Evolutionary conservation across 2,329 filamentous ascomycete genomes (phyloP).

Genomic region (Cladosporium cucumerinum): DNA sequence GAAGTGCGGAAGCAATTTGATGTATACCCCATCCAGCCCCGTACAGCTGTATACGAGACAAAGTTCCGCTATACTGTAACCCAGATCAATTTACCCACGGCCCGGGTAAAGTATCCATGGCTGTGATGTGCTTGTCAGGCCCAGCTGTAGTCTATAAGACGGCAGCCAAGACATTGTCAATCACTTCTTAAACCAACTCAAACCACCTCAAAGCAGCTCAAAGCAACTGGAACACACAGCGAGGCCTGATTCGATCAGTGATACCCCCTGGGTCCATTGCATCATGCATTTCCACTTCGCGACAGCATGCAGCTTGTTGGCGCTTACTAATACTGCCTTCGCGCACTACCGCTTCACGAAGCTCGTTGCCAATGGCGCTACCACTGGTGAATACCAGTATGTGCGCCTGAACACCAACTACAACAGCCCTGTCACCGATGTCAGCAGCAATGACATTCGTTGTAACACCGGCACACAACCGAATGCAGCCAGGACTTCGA

Average conservation of each 20-base stretch:
- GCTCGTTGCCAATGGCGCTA: slow-evolving; percentile 43
- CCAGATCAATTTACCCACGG: neutral
- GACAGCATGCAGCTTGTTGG: slow-evolving; percentile 4
- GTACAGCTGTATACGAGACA: slow-evolving; percentile 11
- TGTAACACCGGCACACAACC: slow-evolving; percentile 40
- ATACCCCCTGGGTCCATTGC: neutral
- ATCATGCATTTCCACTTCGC: slow-evolving; percentile 3
- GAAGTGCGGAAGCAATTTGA: neutral
- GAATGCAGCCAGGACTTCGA: slow-evolving; percentile 33
- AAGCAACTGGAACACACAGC: neutral
- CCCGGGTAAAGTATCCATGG: neutral
- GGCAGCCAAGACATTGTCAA: neutral
- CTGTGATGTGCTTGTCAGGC: neutral
- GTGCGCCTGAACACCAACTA: slow-evolving; percentile 42
- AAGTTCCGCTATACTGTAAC: neutral
- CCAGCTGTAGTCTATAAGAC: neutral
- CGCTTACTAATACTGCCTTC: slow-evolving; percentile 18
- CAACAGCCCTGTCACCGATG: slow-evolving; percentile 53
- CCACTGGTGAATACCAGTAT: slow-evolving; percentile 45
- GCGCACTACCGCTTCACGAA: slow-evolving; percentile 37
- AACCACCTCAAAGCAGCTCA: neutral
- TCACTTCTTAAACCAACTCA: neutral
- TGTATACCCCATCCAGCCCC: neutral
- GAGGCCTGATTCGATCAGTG: neutral
- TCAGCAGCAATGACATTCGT: slow-evolving; percentile 47